Percentiles rank a stretch among this genome's conserved stretches.
These are phyloP conservation scores for Sclerotinia trifoliorum DNA, from an alignment of 2,329 filamentous ascomycete genomes.

Conservation along the genomic window DNA sequence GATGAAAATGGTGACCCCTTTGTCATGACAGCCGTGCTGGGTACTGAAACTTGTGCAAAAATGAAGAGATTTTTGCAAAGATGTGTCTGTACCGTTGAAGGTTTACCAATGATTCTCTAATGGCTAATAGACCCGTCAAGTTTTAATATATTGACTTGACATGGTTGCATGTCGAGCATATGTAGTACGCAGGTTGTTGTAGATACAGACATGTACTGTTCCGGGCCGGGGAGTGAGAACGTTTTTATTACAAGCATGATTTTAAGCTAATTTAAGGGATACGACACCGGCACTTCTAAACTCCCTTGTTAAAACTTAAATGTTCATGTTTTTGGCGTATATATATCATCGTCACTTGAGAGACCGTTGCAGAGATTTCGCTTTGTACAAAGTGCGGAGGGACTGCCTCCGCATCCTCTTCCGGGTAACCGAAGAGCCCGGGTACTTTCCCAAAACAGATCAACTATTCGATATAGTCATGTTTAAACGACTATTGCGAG, in stretches of 20 bases:
- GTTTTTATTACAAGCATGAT: neutral
- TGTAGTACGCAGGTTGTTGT: neutral
- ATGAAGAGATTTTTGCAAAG: neutral
- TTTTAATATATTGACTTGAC: neutral
- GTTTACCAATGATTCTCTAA: neutral
- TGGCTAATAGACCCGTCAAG: neutral
- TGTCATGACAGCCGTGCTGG: neutral
- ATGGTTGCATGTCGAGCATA: slow-evolving; percentile 9
- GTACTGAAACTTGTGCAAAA: neutral
- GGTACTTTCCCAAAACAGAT: neutral
- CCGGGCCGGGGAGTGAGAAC: neutral
- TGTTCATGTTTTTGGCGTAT: neutral
- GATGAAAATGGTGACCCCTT: neutral
- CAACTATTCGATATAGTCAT: neutral
- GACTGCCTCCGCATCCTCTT: neutral
- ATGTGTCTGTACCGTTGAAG: neutral
- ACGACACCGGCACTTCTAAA: neutral
- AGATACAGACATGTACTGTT: neutral
- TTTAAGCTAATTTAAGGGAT: neutral
- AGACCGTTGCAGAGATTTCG: neutral
- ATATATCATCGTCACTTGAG: neutral
- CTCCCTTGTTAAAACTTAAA: neutral
- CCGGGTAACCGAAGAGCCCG: neutral
- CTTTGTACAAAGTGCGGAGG: neutral
- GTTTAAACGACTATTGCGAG: neutral